Base-by-base conservation (phyloP, 2,329 filamentous ascomycete genomes). In the Pyrenochaeta sp. region DNA sequence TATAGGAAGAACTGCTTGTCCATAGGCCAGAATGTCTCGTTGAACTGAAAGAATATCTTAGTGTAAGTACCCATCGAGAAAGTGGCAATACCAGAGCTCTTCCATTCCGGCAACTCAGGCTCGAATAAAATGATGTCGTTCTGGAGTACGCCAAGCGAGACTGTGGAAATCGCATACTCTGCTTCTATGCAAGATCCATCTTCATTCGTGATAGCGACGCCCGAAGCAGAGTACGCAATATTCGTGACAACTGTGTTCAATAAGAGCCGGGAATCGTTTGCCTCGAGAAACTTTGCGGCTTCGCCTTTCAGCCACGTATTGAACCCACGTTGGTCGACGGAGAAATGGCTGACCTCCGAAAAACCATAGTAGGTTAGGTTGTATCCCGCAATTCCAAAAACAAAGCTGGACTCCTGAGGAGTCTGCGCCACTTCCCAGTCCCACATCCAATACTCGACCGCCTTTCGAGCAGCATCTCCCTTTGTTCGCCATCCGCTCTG, bases 31-130 rank as follows among this genome's bases (percentile, higher is more conserved):
- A 90, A 91, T 0, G 85, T 83, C 49, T 86, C 78, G 54, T 86
- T 77, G 73, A 90, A 90, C 57, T 90, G 87, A 54, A 88, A 76
- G 74, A 90, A 90, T 56, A 90, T 84, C 68, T 91, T 91, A 45
- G 87, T 90, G 74, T 90, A 91, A 0, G 87, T 90, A 6, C 85
- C 88, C 84, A 90, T 90, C 56, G 80, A 78, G 68, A 90, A 89
- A 32, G 82, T 85, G 2, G 84, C 81, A 45, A 90, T 88, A 0
- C 85, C 84, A 2, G 80, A 80, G 17, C 17, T 21, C 12, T 91
- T 90, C 88, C 87, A 90, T 2, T 71, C 71, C 0, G 88, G 88
- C 0, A 90, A 76, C 4, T 75, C 60, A 0, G 88, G 88, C 10
- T 77, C 66, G 66, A 90, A 91, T 0, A 73, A 69, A 1, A 90